phyloP scores from a whole-genome alignment of 306 rosid species.

The Carpinus fangiana region DNA sequence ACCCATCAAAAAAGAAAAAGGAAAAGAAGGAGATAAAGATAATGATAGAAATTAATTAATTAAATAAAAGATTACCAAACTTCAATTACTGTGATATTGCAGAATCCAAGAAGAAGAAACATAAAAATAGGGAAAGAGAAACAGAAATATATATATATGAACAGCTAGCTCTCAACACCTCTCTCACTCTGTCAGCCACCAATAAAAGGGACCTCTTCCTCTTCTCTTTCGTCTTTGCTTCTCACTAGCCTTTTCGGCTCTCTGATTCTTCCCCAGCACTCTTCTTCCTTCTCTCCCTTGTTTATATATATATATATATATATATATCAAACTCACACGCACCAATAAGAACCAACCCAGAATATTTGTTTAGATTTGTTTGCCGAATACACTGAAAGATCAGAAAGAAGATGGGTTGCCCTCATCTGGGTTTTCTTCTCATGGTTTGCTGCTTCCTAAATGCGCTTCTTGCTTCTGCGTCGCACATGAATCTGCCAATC shows the following conservation, averaged over 20 bases:
- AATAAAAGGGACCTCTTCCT: conserved; percentile 43
- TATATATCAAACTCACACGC: background rate
- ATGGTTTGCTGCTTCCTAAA: conserved; percentile 26
- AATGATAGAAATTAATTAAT: background rate
- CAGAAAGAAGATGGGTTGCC: conserved; percentile 40
- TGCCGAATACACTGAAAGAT: background rate
- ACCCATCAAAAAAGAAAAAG: background rate
- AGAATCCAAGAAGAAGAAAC: background rate
- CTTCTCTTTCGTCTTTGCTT: conserved; percentile 35
- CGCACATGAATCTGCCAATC: conserved; percentile 49
- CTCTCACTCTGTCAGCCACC: conserved; percentile 15
- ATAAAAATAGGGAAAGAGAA: background rate
- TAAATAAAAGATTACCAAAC: background rate
- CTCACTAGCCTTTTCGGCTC: conserved; percentile 37
- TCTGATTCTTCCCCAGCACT: conserved; percentile 30
- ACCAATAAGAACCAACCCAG: conserved; percentile 10
- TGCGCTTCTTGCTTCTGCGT: conserved; percentile 44
- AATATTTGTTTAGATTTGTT: background rate
- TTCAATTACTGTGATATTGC: too few relatives aligned
- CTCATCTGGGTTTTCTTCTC: conserved; percentile 34
- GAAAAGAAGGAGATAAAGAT: background rate
- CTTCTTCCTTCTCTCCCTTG: conserved; percentile 28
- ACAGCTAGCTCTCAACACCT: conserved; percentile 48
- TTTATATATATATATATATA: too few relatives aligned
- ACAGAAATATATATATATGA: conserved; percentile 22